These are phyloP conservation scores for Mallotus japonicus DNA, from an alignment of 441 rosid genomes.

Conservation along the genomic window DNA sequence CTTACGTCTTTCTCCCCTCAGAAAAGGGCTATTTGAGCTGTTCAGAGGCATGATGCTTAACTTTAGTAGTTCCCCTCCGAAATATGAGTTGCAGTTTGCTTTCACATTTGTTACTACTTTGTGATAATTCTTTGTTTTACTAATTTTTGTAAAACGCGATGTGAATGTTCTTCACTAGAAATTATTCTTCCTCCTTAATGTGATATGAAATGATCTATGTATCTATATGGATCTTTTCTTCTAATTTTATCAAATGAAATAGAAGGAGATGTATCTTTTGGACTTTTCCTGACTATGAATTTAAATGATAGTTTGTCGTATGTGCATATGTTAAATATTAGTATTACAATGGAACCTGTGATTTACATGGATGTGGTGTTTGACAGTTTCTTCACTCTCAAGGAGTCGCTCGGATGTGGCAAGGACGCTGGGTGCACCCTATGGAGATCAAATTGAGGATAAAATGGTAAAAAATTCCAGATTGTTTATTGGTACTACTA, in stretches of 20 bases:
- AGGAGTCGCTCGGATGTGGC: constrained; percentile 67
- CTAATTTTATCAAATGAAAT: not conserved
- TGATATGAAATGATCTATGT: not conserved
- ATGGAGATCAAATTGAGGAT: constrained; percentile 58
- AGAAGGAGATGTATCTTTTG: not conserved
- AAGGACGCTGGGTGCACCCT: constrained; percentile 45
- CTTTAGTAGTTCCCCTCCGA: not conserved
- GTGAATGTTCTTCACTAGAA: not conserved
- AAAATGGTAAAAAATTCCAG: constrained; percentile 47
- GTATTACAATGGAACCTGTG: constrained; percentile 23
- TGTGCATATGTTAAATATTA: not conserved
- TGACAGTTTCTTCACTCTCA: constrained; percentile 64
- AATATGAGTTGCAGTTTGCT: not conserved
- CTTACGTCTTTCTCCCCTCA: not conserved
- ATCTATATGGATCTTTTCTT: not conserved
- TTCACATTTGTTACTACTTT: not conserved
- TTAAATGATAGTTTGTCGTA: not conserved
- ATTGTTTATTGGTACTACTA: constrained; percentile 8
- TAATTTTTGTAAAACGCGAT: not conserved
- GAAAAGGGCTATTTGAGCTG: not conserved
- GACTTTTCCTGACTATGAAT: not conserved
- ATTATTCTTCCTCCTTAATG: not conserved
- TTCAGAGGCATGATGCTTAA: constrained; percentile 1
- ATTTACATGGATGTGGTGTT: constrained; percentile 36
- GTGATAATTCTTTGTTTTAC: not conserved